Evolutionary conservation across 2,329 filamentous ascomycete genomes (phyloP).

Genomic region (Tolypocladium tundrense): DNA sequence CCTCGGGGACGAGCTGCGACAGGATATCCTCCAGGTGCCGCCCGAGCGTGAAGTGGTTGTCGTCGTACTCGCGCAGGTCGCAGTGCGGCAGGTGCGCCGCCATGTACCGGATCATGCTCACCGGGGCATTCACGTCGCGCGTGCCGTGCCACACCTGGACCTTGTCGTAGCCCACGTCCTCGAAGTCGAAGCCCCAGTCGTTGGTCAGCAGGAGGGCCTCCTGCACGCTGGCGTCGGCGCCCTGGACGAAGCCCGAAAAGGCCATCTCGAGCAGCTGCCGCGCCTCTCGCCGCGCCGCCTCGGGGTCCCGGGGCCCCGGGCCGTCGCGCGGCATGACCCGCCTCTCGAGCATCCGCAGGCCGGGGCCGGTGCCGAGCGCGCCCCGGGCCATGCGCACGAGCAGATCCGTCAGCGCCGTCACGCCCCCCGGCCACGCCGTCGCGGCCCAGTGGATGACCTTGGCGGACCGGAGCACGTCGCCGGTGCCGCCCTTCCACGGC

Average conservation of each 20-base stretch:
- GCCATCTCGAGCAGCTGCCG: constrained; percentile 15
- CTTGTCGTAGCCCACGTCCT: constrained; percentile 14
- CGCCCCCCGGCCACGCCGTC: constrained; percentile 3
- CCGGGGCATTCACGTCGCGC: constrained; percentile 19
- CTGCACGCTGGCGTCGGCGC: constrained; percentile 12
- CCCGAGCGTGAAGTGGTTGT: constrained; percentile 21
- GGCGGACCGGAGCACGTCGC: constrained; percentile 14
- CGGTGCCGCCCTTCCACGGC: constrained; percentile 21
- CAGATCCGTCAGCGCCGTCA: background rate
- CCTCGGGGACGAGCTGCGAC: constrained; percentile 3
- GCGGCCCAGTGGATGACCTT: constrained; percentile 8
- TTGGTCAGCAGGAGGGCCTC: constrained; percentile 19
- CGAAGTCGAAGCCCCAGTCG: constrained; percentile 19
- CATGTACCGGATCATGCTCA: constrained; percentile 24
- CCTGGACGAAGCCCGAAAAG: constrained; percentile 17
- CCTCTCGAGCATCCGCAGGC: background rate
- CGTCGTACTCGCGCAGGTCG: constrained; percentile 20
- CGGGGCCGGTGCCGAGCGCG: background rate
- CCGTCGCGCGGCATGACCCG: background rate
- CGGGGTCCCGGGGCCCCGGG: constrained; percentile 1
- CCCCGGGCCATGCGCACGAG: background rate
- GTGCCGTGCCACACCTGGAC: constrained; percentile 23
- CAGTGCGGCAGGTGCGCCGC: constrained; percentile 22
- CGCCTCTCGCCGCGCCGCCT: constrained; percentile 12
- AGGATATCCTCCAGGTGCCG: constrained; percentile 11